A percentile compares a stretch with the other conserved stretches of the same genome.
Conservation (phyloP, 164 flowering plant genomes). For the Nymphaea colorata region DNA sequence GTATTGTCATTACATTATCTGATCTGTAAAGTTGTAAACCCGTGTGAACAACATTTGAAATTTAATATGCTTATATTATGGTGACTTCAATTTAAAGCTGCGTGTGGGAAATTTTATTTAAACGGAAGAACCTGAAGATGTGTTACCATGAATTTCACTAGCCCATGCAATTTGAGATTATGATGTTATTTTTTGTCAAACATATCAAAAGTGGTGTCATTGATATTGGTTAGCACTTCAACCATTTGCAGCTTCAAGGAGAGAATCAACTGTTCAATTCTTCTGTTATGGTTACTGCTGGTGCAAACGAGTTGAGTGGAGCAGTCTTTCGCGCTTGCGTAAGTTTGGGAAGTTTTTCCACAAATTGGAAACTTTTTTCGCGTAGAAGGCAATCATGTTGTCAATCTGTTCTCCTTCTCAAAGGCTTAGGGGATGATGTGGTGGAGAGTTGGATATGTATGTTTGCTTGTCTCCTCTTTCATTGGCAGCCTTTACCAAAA, state of each 20-base stretch:
- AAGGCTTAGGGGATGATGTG: slow-evolving; percentile 99
- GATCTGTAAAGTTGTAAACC: no score
- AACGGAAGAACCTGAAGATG: no score
- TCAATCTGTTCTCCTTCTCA: slow-evolving; percentile 93
- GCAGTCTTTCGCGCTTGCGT: neutral
- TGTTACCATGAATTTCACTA: no score
- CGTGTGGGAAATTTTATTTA: no score
- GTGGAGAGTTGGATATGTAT: slow-evolving; percentile 99
- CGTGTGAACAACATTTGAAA: no score
- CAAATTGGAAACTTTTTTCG: slow-evolving; percentile 9
- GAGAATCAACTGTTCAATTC: slow-evolving; percentile 82
- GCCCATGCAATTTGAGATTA: no score
- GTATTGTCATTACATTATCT: no score
- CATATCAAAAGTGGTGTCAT: neutral
- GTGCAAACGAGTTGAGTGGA: slow-evolving; percentile 84
- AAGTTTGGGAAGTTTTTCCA: neutral
- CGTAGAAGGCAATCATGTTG: slow-evolving; percentile 76
- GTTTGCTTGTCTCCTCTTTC: slow-evolving; percentile 23
- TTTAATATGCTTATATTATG: no score
- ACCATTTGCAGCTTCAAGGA: slow-evolving; percentile 40
- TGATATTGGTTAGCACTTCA: neutral
- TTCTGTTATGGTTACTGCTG: slow-evolving; percentile 96
- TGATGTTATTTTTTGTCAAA: neutral
- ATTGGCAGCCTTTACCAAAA: no score
- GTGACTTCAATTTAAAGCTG: no score